Conservation (phyloP, 2,329 filamentous ascomycete genomes). For the Beauveria scarabaeidicola region DNA sequence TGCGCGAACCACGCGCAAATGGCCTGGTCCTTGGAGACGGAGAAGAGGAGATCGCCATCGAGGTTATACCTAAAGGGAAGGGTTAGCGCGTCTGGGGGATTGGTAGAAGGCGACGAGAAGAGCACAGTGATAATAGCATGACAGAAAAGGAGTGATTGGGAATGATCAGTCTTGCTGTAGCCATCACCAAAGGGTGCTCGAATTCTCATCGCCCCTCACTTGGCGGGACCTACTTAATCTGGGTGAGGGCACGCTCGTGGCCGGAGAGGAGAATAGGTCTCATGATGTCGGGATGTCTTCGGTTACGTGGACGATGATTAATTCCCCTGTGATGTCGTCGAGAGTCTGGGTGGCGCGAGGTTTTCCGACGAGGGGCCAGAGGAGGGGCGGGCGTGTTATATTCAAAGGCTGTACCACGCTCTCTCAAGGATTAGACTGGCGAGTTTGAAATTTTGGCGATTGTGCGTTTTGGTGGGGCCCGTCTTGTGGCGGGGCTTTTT, state of each 20-base stretch:
- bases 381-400: constrained; percentile 5
- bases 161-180: neutral
- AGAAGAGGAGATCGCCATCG: constrained; percentile 96
- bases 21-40: constrained; percentile 89
- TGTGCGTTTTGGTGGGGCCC: constrained; percentile 38
- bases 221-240: constrained; percentile 63
- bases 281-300: constrained; percentile 50
- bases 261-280: constrained; percentile 92
- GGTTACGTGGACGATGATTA: neutral
- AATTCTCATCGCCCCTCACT: constrained; percentile 4
- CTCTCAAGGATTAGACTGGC: constrained; percentile 15
- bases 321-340: neutral
- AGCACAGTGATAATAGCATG: constrained; percentile 1
- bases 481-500: constrained; percentile 8
- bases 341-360: constrained; percentile 1
- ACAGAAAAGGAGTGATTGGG: neutral
- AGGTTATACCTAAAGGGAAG: constrained; percentile 62
- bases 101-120: constrained; percentile 12
- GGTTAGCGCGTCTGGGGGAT: constrained; percentile 3
- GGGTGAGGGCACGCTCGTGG: constrained; percentile 93
- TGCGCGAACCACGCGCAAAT: constrained; percentile 96
- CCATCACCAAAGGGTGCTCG: neutral
- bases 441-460: constrained; percentile 35
- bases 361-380: constrained; percentile 7
- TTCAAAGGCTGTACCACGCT: constrained; percentile 1